Conservation (phyloP, 495 filamentous ascomycete genomes). For the Sabuloglossum arenarium region DNA sequence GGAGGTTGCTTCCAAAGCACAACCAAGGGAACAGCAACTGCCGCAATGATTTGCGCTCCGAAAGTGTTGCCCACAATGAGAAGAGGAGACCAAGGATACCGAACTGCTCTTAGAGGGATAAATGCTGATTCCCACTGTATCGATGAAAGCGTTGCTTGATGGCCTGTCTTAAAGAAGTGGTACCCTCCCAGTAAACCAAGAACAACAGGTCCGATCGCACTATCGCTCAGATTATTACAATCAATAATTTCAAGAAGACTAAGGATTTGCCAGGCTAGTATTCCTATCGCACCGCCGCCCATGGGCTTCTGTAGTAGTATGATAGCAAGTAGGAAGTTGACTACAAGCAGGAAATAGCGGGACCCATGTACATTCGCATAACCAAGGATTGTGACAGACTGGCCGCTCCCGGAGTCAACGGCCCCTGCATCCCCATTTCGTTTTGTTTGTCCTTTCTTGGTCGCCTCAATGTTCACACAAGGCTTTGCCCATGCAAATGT, state of each 20-base stretch:
- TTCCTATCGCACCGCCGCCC: conserved; percentile 63
- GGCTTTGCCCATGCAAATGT: conserved; percentile 59
- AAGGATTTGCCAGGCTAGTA: conserved; percentile 69
- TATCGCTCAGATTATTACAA: conserved; percentile 43
- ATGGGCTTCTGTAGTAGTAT: conserved; percentile 83
- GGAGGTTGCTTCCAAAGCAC: conserved; percentile 56
- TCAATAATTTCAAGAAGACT: conserved; percentile 77
- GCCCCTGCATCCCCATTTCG: conserved; percentile 15
- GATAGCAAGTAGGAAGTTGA: conserved; percentile 53
- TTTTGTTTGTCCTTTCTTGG: conserved; percentile 11
- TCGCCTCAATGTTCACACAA: conserved; percentile 38
- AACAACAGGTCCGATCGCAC: conserved; percentile 62
- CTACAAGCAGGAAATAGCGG: conserved; percentile 66
- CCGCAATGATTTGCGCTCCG: conserved; percentile 69
- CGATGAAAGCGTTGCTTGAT: conserved; percentile 68
- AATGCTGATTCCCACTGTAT: conserved; percentile 98
- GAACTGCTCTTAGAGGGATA: conserved; percentile 61
- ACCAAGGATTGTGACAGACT: conserved; percentile 58
- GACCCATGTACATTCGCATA: conserved; percentile 86
- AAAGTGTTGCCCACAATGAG: conserved; percentile 70
- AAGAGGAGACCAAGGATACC: conserved; percentile 77
- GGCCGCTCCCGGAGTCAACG: conserved; percentile 1
- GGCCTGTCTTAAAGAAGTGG: conserved; percentile 94
- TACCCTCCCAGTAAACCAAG: conserved; percentile 73
- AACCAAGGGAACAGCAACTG: conserved; percentile 55